Base-by-base conservation (phyloP, 345 rosid species). In the Odontarrhena argentea region DNA sequence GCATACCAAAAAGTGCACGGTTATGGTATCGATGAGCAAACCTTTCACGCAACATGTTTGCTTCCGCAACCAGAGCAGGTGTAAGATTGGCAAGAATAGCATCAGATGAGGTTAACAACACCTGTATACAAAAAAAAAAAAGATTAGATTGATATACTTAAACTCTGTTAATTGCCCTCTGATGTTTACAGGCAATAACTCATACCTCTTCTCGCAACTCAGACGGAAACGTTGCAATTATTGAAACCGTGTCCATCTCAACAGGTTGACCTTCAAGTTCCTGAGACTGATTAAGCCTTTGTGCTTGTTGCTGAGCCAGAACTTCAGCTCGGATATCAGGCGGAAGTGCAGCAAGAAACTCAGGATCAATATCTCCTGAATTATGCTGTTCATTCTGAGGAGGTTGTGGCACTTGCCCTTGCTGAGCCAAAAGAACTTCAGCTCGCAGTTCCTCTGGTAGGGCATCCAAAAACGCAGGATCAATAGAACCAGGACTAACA, bases 201-300 rank as follows among this genome's bases (percentile, higher is more conserved):
- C 35, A 37, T 79, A 88, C 97, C 97, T 93, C 98, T 83, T 93
- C 98, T 46, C 98, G 87, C 73, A 93, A 72, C 43, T 93, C 98
- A 26, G 97, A 86, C 49, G 98, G 96, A 83, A 93, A 93, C 8
- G 98, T 90, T 22, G 98, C 97, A 74, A 93, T 90, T 61, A 93
- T 93, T 60, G 98, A 93, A 53, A 93, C 98, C 0, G 98, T 86
- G 79, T 93, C 98, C 98, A 93, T 93, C 83, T 93, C 98, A 67
- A 93, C 98, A 1, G 98, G 98, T 80, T 93, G 97, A 43, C 98
- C 98, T 83, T 93, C 98, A 53, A 90, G 96, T 75, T 93, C 98
- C 73, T 88, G 96, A 70, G 97, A 85, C 70, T 93, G 97, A 65
- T 88, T 88, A 72, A 82, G 69, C 76, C 96, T 87, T 64, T 93